Conservation (phyloP, 2,329 filamentous ascomycete genomes). For the Scedosporium apiospermum region DNA sequence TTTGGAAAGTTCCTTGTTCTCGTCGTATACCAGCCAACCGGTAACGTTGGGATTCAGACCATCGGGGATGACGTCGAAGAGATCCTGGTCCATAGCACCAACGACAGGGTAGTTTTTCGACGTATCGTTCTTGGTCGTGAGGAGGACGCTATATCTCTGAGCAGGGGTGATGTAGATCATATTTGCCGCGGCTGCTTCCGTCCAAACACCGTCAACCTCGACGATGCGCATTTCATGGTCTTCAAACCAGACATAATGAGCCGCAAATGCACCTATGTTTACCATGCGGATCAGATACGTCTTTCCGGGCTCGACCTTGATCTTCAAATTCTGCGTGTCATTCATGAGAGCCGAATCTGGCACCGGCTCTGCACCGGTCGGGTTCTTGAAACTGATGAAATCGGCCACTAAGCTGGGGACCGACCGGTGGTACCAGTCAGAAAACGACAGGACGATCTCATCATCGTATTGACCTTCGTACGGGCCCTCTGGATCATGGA, state of each 20-base stretch:
- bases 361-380: constrained; percentile 53
- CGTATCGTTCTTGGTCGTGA: constrained; percentile 55
- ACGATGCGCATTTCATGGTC: constrained; percentile 59
- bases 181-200: constrained; percentile 46
- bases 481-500: constrained; percentile 53
- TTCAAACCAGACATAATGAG: constrained; percentile 58
- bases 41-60: constrained; percentile 58
- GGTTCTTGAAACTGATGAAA: constrained; percentile 46
- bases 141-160: constrained; percentile 54
- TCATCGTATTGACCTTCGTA: constrained; percentile 49
- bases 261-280: constrained; percentile 64
- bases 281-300: constrained; percentile 66
- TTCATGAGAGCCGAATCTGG: constrained; percentile 63
- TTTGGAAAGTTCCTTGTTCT: constrained; percentile 31
- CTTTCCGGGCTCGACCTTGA: constrained; percentile 54
- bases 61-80: constrained; percentile 61
- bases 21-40: constrained; percentile 53
- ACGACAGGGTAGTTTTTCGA: constrained; percentile 58
- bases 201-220: constrained; percentile 65
- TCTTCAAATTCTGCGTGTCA: constrained; percentile 51
- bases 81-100: constrained; percentile 52
- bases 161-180: constrained; percentile 59
- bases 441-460: constrained; percentile 54
- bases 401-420: constrained; percentile 34
- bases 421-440: constrained; percentile 61